Base-by-base conservation (phyloP, 768 basidiomycete genomes). In the Phaeotremella fagi region DNA sequence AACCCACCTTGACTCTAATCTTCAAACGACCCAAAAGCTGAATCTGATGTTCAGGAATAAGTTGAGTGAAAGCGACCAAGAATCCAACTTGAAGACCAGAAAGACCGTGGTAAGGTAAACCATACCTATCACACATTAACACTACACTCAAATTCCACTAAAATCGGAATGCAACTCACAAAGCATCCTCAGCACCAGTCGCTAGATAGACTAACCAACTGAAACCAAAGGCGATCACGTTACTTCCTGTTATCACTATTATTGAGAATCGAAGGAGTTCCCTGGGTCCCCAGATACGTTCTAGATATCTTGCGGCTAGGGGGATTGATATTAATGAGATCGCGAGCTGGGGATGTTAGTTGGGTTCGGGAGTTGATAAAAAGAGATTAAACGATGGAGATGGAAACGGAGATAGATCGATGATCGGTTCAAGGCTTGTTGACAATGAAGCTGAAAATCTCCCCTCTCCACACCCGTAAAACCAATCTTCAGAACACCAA, bases 41-140 rank as follows among this genome's bases (percentile, higher is more conserved):
- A 14, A 99, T 85, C 75, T 98, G 94, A 67, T 99, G 92, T 75
- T 99, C 95, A 27, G 94, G 94, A 62, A 98, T 98, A 50, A 95
- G 76, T 74, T 99, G 95, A 3, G 92, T 98, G 76, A 97, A 97
- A 4, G 92, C 94, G 50, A 99, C 95, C 29, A 99, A 79, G 57
- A 92, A 79, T 2, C 85, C 86, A 46, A 85, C 85, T 66, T 95
- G 89, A 18, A 99, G 79, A 4, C 89, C 87, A 81, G 87, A 90
- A 75, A 91, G 86, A 37, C 95, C 95, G 66, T 88, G 90, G 70
- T 94, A 95, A 41, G 82, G 79, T 81, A 88, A 86, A 31, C 85
- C 88, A 75, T 86, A 89, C 38, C 94, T 95, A 55, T 16, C 44
- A 4, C 31, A 31, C 24, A 54, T 12, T 43, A 11, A 38, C 20